Conservation (phyloP, 208 protist genomes). For the Leishmania lainsoni region DNA sequence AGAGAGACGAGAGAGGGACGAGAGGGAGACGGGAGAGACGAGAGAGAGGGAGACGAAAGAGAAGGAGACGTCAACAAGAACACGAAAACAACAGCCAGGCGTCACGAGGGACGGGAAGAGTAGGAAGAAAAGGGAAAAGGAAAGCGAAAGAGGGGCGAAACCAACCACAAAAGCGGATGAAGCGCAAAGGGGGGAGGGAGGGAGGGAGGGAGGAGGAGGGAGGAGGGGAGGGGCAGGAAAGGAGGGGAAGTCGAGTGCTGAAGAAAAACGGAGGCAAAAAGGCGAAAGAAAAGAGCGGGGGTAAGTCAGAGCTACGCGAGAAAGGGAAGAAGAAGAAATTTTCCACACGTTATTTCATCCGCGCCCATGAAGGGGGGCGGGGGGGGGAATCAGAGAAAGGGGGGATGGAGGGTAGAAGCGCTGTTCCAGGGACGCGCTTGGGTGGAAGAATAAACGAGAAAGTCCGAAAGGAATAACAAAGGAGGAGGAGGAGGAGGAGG, state of each 20-base stretch:
- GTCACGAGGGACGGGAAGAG: neutral
- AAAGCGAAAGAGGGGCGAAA: neutral
- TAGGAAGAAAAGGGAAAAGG: slow-evolving; percentile 8
- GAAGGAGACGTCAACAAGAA: neutral
- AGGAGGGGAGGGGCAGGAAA: no score
- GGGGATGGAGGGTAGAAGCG: neutral
- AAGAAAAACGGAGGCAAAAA: slow-evolving; percentile 16
- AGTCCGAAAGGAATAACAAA: neutral
- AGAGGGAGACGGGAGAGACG: neutral
- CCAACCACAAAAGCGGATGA: neutral
- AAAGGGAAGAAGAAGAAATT: neutral
- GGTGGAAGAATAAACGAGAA: neutral
- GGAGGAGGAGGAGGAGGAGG: neutral
- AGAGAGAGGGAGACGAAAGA: neutral
- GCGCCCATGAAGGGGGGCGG: neutral
- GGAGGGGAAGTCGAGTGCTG: neutral
- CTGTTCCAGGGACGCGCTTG: neutral
- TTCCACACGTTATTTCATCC: neutral
- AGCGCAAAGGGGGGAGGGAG: neutral
- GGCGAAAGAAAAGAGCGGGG: neutral
- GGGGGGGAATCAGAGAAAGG: neutral
- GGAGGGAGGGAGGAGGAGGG: slow-evolving; percentile 8
- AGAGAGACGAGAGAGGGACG: slow-evolving; percentile 4
- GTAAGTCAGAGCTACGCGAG: no score
- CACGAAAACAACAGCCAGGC: neutral